Evolutionary conservation across 202 grass and related monocot species (phyloP).

Genomic region (Saccharum hybrid): DNA sequence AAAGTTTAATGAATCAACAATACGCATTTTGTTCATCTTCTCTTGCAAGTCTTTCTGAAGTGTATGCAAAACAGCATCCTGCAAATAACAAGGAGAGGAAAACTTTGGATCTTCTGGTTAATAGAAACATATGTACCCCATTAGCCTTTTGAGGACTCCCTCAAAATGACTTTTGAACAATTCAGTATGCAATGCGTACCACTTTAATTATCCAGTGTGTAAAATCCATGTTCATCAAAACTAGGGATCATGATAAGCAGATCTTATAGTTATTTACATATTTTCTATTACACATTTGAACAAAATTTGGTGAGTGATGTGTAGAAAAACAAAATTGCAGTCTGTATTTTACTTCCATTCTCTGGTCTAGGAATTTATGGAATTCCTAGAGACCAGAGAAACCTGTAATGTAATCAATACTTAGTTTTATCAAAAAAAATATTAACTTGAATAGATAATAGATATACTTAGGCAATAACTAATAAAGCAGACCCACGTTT

Average conservation of each 20-base stretch:
- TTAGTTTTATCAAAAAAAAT: conserved; percentile 6
- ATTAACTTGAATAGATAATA: not conserved
- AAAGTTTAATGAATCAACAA: conserved; percentile 59
- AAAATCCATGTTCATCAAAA: conserved; percentile 38
- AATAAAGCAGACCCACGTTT: not conserved
- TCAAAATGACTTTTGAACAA: conserved; percentile 30
- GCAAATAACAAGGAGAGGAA: conserved; percentile 39
- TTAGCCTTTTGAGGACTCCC: conserved; percentile 29
- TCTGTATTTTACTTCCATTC: conserved; percentile 9
- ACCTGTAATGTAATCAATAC: not conserved
- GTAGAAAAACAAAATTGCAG: not conserved
- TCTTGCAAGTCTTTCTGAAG: conserved; percentile 61
- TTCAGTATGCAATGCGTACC: conserved; percentile 24
- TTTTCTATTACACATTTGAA: conserved; percentile 3
- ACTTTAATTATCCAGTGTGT: conserved; percentile 8
- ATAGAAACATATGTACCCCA: conserved; percentile 16
- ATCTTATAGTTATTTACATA: conserved; percentile 16
- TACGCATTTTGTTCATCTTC: conserved; percentile 57
- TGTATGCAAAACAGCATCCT: conserved; percentile 57
- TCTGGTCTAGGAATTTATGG: not conserved
- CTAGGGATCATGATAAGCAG: conserved; percentile 28
- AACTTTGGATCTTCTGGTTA: conserved; percentile 27
- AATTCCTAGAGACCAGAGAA: not conserved
- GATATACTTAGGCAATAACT: not conserved
- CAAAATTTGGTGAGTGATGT: conserved; percentile 1